Percentiles rank a stretch among this genome's conserved stretches.
phyloP scores from a whole-genome alignment of 108 stramenopile genomes.

The Bacterosira constricta region DNA sequence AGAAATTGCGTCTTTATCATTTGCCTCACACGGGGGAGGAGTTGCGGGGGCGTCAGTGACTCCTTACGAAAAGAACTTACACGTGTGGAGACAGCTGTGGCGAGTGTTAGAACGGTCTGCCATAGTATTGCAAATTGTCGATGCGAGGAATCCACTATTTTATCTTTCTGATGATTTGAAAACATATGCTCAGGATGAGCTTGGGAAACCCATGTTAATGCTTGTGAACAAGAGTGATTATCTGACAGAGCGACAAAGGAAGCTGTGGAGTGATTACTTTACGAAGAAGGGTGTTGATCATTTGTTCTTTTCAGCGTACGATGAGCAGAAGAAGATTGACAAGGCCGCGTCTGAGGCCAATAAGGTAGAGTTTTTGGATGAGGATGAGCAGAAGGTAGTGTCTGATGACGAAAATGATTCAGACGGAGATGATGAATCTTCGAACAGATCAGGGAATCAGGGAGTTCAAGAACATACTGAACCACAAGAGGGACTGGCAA shows the following conservation, averaged over 20 bases:
- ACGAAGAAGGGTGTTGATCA: slow-evolving; percentile 73
- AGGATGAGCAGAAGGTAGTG: slow-evolving; percentile 36
- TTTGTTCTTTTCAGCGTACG: slow-evolving; percentile 94
- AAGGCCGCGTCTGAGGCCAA: slow-evolving; percentile 35
- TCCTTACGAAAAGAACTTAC: slow-evolving; percentile 99
- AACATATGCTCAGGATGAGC: slow-evolving; percentile 80
- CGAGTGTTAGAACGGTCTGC: slow-evolving; percentile 94
- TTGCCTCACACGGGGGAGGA: slow-evolving; percentile 29
- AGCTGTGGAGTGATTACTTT: slow-evolving; percentile 90
- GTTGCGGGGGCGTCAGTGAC: slow-evolving; percentile 71
- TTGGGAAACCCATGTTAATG: slow-evolving; percentile 89
- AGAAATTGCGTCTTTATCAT: slow-evolving; percentile 57
- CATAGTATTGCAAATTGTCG: slow-evolving; percentile 94
- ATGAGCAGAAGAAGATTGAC: slow-evolving; percentile 91
- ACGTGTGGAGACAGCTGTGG: slow-evolving; percentile 99
- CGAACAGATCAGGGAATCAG: neutral
- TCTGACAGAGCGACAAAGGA: slow-evolving; percentile 79
- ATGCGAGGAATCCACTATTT: slow-evolving; percentile 96
- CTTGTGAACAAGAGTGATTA: slow-evolving; percentile 99
- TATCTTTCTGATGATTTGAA: slow-evolving; percentile 92
- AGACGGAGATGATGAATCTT: slow-evolving; percentile 10
- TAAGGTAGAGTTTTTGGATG: slow-evolving; percentile 50
- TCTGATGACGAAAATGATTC: slow-evolving; percentile 39
- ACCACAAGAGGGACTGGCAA: neutral
- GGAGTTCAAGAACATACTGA: neutral